Evolutionary conservation across 106 monocot genomes (phyloP).

Genomic region (Iris macrosiphon): DNA sequence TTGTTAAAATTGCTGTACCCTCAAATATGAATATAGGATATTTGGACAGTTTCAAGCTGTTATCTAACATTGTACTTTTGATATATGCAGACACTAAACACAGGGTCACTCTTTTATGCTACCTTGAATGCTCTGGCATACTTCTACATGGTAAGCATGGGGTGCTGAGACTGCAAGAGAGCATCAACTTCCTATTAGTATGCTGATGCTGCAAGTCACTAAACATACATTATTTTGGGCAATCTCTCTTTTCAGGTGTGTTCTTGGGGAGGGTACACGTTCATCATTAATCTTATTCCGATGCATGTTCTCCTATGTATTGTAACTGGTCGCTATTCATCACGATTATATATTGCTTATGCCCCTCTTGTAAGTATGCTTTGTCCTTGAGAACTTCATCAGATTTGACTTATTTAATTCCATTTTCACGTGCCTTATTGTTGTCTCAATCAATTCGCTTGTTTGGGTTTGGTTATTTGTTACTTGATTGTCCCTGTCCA

Average conservation of each 20-base stretch:
- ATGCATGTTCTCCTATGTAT: constrained; percentile 97
- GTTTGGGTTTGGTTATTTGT: neutral
- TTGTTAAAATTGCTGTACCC: neutral
- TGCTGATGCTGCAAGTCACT: too few species aligned
- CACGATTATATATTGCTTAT: constrained; percentile 96
- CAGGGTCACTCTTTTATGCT: constrained; percentile 96
- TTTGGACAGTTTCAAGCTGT: neutral
- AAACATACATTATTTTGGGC: neutral
- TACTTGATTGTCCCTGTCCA: neutral
- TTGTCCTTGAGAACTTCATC: neutral
- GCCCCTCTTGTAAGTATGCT: constrained; percentile 88
- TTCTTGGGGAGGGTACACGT: constrained; percentile 99
- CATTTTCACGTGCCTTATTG: neutral
- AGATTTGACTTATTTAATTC: neutral
- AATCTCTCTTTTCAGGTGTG: constrained; percentile 56
- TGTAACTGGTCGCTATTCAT: constrained; percentile 91
- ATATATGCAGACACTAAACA: constrained; percentile 81
- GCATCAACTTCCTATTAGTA: neutral
- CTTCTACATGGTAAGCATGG: constrained; percentile 87
- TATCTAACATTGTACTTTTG: neutral
- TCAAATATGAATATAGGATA: neutral
- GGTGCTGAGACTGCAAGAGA: neutral
- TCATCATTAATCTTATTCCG: constrained; percentile 98
- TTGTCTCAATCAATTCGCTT: neutral
- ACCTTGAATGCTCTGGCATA: constrained; percentile 91